Conservation (phyloP, 176 grass and related monocot species). For the Miscanthus lutarioriparius region DNA sequence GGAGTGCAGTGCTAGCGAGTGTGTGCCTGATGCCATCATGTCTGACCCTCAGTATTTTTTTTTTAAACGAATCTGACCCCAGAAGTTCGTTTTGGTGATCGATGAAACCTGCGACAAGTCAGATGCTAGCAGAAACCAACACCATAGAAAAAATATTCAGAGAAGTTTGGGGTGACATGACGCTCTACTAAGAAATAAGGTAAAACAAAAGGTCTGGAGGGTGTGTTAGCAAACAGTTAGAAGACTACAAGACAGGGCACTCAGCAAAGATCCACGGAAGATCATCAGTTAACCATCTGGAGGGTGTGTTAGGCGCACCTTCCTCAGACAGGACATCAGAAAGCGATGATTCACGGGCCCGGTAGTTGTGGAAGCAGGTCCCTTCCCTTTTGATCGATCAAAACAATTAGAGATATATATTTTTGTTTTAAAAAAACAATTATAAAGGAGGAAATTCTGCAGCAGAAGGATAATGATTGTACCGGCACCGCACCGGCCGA, state of each 20-base stretch:
- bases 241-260: background rate
- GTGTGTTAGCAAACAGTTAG: background rate
- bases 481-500: background rate
- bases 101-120: background rate
- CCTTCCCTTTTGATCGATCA: background rate
- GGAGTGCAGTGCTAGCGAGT: background rate
- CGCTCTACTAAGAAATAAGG: background rate
- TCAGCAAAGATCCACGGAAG: conserved; percentile 2
- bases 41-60: too few species aligned
- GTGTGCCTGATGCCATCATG: background rate
- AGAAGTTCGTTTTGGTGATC: background rate
- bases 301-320: conserved; percentile 50
- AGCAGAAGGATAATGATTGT: conserved; percentile 3
- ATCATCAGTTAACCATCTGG: conserved; percentile 13
- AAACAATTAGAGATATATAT: background rate
- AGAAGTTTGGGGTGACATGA: background rate
- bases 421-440: background rate
- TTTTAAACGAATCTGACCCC: background rate
- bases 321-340: conserved; percentile 38
- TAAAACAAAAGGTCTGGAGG: background rate
- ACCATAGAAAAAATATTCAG: background rate
- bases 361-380: conserved; percentile 35
- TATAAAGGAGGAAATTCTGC: background rate
- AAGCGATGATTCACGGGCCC: conserved; percentile 15
- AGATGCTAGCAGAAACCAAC: background rate